Evolutionary conservation across 371 early-diverging fungal species (phyloP).

Genomic region (Sporodiniella umbellata): DNA sequence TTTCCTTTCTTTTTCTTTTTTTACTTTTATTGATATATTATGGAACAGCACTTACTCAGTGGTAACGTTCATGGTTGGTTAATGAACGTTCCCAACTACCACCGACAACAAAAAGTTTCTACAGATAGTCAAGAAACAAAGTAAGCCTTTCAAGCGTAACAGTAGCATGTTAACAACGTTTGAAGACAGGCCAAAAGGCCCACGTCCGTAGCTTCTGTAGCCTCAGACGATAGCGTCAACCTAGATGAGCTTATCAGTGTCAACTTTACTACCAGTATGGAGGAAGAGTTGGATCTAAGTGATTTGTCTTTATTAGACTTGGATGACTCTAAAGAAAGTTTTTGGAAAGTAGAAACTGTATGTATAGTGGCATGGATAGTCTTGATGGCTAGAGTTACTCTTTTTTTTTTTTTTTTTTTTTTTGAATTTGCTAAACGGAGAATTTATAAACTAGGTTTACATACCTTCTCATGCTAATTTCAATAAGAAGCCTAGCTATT

Average conservation of each 20-base stretch:
- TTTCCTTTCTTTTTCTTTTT: constrained; percentile 1
- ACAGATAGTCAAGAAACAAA: not conserved
- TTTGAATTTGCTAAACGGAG: not conserved
- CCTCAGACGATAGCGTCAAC: constrained; percentile 42
- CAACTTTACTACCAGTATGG: constrained; percentile 36
- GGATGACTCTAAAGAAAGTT: constrained; percentile 47
- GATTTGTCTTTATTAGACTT: constrained; percentile 39
- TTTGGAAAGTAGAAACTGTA: constrained; percentile 46
- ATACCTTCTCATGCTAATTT: not conserved
- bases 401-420: too few species aligned
- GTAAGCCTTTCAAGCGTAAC: not conserved
- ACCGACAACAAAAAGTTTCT: too few species aligned
- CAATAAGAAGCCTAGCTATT: not conserved
- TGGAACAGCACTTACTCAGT: not conserved
- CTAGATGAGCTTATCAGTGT: constrained; percentile 42
- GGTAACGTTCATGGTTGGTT: constrained; percentile 22
- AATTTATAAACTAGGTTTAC: not conserved
- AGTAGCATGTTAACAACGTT: not conserved
- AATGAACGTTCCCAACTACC: constrained; percentile 5
- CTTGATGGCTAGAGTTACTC: too few species aligned
- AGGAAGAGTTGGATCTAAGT: constrained; percentile 40
- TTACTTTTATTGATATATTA: not conserved
- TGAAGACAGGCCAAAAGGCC: constrained; percentile 24
- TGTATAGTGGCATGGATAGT: not conserved
- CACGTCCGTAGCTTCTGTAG: constrained; percentile 31